phyloP scores from a whole-genome alignment of 2,329 filamentous ascomycete genomes.

The Zarea fungicola region DNA sequence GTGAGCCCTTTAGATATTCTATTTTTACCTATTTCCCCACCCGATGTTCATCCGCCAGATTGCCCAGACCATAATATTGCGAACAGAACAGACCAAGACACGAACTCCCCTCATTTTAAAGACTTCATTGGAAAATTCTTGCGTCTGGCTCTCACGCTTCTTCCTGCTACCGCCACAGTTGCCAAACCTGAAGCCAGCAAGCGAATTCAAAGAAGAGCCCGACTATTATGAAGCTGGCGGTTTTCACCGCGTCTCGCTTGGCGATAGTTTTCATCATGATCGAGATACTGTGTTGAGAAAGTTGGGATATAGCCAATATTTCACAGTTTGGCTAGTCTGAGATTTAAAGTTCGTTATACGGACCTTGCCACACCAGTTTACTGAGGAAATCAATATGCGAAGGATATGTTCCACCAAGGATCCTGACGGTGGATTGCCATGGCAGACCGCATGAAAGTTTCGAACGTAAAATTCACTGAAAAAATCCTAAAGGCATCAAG shows the following conservation, averaged over 20 bases:
- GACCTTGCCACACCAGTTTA: not conserved
- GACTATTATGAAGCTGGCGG: slow-evolving; percentile 1
- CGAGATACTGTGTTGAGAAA: slow-evolving; percentile 21
- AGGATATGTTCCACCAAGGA: slow-evolving; percentile 23
- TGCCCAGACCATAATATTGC: too few species aligned
- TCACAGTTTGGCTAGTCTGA: slow-evolving; percentile 21
- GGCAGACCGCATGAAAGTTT: slow-evolving; percentile 13
- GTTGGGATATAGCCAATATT: slow-evolving; percentile 20
- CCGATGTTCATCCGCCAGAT: too few species aligned
- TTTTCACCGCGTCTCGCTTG: slow-evolving; percentile 3
- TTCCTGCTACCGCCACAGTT: not conserved
- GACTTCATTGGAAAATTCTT: not conserved
- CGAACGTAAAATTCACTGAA: slow-evolving; percentile 17
- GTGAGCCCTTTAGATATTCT: too few species aligned
- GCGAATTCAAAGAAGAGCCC: not conserved
- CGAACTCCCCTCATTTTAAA: too few species aligned
- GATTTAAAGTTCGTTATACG: slow-evolving; percentile 5
- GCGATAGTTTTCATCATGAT: slow-evolving; percentile 28
- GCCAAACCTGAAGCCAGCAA: not conserved
- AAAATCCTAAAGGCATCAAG: slow-evolving; percentile 12
- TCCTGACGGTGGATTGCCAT: slow-evolving; percentile 20
- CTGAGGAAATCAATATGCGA: not conserved
- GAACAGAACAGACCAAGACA: too few species aligned
- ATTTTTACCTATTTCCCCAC: too few species aligned
- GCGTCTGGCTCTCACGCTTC: not conserved